These are phyloP conservation scores for Penicillium malachiteum DNA, from an alignment of 495 filamentous ascomycete genomes.

Conservation along the genomic window DNA sequence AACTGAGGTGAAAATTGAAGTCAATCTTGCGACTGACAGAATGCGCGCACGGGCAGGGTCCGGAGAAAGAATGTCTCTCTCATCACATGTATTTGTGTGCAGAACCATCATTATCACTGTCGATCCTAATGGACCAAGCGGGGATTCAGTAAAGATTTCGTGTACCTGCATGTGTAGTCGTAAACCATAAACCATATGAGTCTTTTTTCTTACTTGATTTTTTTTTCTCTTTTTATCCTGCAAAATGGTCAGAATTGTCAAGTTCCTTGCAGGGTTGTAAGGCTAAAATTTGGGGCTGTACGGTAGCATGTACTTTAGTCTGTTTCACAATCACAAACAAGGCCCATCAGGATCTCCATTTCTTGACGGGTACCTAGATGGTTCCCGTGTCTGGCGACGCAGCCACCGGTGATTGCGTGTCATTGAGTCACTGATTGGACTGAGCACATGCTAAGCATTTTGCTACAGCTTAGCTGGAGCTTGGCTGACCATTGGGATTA, in stretches of 20 bases:
- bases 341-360: constrained; percentile 2
- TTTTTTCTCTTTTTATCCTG: no score
- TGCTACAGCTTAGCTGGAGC: constrained; percentile 7
- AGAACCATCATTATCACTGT: no score
- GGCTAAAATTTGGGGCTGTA: not conserved
- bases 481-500: constrained; percentile 15
- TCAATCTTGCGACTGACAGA: no score
- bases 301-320: not conserved
- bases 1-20: no score
- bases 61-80: no score
- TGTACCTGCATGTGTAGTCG: not conserved
- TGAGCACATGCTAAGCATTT: constrained; percentile 27
- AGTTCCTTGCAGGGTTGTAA: not conserved
- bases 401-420: constrained; percentile 31
- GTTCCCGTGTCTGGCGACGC: constrained; percentile 2
- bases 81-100: no score
- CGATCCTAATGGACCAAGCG: no score
- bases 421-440: constrained; percentile 17
- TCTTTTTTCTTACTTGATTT: no score
- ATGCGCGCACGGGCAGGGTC: no score
- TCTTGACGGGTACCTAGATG: constrained; percentile 11
- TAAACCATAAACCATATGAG: not conserved
- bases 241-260: not conserved
- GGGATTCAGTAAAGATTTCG: no score
- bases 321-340: not conserved